Conservation (phyloP, 768 basidiomycete species). For the Nevesoporus exiguus region DNA sequence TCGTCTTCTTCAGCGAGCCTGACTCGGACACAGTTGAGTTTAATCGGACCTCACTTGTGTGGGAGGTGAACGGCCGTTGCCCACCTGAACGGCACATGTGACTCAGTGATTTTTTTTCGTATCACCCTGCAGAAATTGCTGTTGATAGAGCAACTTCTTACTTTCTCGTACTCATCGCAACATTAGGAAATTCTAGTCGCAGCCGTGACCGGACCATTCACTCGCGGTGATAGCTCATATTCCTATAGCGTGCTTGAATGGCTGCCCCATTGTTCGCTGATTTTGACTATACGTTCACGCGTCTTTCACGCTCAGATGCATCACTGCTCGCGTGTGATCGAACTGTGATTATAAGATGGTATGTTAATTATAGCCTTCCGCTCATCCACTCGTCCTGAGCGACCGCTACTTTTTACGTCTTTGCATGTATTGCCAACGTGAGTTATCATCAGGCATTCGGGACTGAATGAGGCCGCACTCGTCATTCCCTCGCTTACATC, state of each 20-base stretch:
- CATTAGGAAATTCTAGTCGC: neutral
- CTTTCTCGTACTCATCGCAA: constrained; percentile 3
- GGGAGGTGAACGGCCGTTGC: constrained; percentile 12
- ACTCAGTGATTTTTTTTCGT: constrained; percentile 2
- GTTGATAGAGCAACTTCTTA: neutral
- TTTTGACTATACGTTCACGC: constrained; percentile 11
- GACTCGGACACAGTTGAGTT: constrained; percentile 14
- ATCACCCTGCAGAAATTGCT: neutral
- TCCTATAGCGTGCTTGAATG: constrained; percentile 4
- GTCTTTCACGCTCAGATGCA: constrained; percentile 2
- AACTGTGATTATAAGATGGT: constrained; percentile 14
- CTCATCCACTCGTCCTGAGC: neutral
- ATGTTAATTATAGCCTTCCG: constrained; percentile 4
- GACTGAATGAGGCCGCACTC: no score
- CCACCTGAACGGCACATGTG: constrained; percentile 1
- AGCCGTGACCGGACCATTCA: neutral
- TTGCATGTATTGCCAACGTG: no score
- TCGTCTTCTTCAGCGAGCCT: neutral
- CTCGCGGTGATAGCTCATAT: constrained; percentile 13
- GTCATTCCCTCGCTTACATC: neutral
- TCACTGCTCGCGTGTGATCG: neutral
- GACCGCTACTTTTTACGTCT: no score
- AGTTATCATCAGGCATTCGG: neutral
- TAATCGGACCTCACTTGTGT: neutral
- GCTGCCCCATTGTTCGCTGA: constrained; percentile 18